Conservation (phyloP, 805 yeast species). For the Pichia pseudocactophila region DNA sequence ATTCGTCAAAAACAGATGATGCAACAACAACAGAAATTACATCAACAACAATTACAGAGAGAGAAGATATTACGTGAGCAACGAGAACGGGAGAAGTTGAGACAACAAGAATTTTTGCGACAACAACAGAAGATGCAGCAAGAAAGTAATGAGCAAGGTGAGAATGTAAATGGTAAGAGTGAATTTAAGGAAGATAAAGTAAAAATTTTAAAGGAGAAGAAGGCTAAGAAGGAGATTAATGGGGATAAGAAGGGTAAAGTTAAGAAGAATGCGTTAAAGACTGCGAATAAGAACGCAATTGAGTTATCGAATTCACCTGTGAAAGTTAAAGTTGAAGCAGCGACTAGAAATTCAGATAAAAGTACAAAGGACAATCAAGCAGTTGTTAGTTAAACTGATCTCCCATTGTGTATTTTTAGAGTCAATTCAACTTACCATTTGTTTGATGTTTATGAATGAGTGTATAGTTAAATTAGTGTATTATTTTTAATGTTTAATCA, state of each 20-base stretch:
- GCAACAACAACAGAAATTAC: constrained; percentile 23
- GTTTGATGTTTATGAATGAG: not conserved
- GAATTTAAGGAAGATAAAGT: not conserved
- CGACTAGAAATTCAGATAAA: not conserved
- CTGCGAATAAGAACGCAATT: constrained; percentile 1
- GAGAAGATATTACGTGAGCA: constrained; percentile 17
- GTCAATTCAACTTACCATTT: too few relatives aligned
- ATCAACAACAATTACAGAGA: constrained; percentile 30
- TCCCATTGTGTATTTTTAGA: not conserved
- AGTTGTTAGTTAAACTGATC: not conserved
- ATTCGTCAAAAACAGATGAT: constrained; percentile 56
- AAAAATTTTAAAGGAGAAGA: constrained; percentile 5
- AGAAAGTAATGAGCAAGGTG: not conserved
- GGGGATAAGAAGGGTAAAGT: not conserved
- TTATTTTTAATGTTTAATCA: constrained; percentile 1
- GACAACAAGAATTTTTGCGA: not conserved
- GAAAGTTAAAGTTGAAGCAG: constrained; percentile 4
- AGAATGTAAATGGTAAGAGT: not conserved
- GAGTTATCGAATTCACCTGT: constrained; percentile 3
- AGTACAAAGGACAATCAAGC: constrained; percentile 5
- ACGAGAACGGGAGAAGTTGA: constrained; percentile 12
- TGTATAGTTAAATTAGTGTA: constrained; percentile 3
- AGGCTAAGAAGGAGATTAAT: constrained; percentile 5
- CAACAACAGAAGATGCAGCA: not conserved
- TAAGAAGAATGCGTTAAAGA: constrained; percentile 5